These are phyloP conservation scores for Geotrichum phurueaensis DNA, from an alignment of 1,139 yeast genomes.

Conservation along the genomic window DNA sequence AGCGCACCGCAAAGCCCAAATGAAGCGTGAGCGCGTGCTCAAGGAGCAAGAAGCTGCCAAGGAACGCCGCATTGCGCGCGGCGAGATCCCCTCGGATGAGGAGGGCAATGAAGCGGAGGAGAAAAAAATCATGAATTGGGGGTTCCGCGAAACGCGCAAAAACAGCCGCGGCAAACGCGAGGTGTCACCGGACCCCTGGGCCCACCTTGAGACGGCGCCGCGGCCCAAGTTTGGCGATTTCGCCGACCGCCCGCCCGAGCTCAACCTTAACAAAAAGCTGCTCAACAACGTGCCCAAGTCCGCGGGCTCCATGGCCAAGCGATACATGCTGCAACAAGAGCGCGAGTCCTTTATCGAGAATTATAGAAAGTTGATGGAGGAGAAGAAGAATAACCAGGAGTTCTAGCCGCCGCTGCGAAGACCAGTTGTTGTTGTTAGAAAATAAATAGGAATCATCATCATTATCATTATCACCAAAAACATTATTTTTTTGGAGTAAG, in stretches of 20 bases:
- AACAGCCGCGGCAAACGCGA: slow-evolving; percentile 25
- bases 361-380: slow-evolving; percentile 32
- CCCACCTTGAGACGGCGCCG: slow-evolving; percentile 27
- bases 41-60: slow-evolving; percentile 11
- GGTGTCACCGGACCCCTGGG: slow-evolving; percentile 40
- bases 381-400: slow-evolving; percentile 17
- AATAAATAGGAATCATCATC: neutral
- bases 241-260: slow-evolving; percentile 39
- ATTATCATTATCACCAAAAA: too few species aligned
- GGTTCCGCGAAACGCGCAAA: slow-evolving; percentile 2
- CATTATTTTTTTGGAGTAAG: too few species aligned
- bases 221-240: slow-evolving; percentile 40
- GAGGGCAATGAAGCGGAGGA: slow-evolving; percentile 25
- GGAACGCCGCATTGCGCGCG: slow-evolving; percentile 18
- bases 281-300: slow-evolving; percentile 37
- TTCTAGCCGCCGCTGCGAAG: neutral
- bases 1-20: slow-evolving; percentile 4
- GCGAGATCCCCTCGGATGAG: slow-evolving; percentile 18
- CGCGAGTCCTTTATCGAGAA: slow-evolving; percentile 35
- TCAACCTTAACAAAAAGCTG: slow-evolving; percentile 31
- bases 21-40: slow-evolving; percentile 4
- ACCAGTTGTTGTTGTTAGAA: neutral
- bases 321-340: slow-evolving; percentile 37
- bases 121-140: slow-evolving; percentile 24
- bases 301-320: slow-evolving; percentile 38